Evolutionary conservation across 2,329 filamentous ascomycete species (phyloP), one percentile per base, ranked within the genome.

Genomic region (Cladosporium austrohemisphaericum): DNA sequence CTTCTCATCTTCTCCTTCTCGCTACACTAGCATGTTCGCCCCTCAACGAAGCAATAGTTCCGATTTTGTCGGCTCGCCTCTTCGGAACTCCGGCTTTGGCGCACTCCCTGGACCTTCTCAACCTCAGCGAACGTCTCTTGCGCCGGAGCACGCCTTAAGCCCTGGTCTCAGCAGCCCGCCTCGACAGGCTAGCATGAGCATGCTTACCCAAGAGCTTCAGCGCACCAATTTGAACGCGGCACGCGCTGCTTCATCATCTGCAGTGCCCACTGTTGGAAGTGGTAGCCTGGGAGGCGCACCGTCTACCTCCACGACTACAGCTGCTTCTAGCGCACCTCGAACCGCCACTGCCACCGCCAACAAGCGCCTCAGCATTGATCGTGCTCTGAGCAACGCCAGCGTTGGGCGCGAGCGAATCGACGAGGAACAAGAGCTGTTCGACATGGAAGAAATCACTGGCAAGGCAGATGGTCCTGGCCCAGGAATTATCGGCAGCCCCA

Each of bases 31-130:
- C 41, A 70, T 77, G 57, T 85, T 77, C 69, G 52, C 55, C 19
- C 46, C 29, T 5, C 46, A 41, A 25, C 53, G 56, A 62, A 62
- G 70, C 61, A 45, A 63, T 50, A 40, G 73, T 14, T 75, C 81
- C 47, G 78, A 79, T 36, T 80, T 83, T 59, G 76, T 85, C 36
- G 83, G 83, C 29, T 85, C 83, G 3, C 83, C 83, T 8, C 74
- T 85, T 1, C 80, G 82, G 43, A 82, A 84, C 60, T 37, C 71
- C 67, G 38, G 71, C 70, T 20, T 78, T 72, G 44, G 44, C 23
- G 44, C 53, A 75, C 76, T n/a, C 71, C 71, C 37, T 14, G 33
- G 22, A 45, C 58, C 9, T 50, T 55, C 33, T 53, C 58, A n/a
- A 55, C 55, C 20, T 54, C 55, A 52, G 11, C 52, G 52, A 40